phyloP scores from a whole-genome alignment of 2,329 filamentous ascomycete species.

The Trichoderma pleuroti region DNA sequence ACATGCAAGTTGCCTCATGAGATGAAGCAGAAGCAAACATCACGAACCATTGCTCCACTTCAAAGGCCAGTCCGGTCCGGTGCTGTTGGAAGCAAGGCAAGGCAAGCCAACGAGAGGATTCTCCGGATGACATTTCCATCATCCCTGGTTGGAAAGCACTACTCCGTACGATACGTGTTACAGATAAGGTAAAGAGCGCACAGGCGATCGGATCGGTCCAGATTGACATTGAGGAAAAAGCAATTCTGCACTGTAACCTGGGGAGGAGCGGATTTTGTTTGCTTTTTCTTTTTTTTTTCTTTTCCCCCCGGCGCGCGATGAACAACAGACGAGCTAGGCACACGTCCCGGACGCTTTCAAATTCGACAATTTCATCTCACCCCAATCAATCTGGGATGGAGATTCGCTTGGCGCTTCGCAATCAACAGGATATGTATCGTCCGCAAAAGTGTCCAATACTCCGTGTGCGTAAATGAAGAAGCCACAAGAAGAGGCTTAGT shows the following conservation, averaged over 20 bases:
- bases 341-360: neutral
- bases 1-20: neutral
- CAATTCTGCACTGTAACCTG: neutral
- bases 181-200: slow-evolving; percentile 14
- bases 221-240: slow-evolving; percentile 3
- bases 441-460: neutral
- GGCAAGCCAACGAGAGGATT: neutral
- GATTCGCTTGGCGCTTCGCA: neutral
- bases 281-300: neutral
- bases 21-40: neutral
- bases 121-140: neutral
- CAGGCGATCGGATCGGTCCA: slow-evolving; percentile 13
- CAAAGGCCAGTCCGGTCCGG: neutral
- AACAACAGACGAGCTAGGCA: neutral
- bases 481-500: neutral
- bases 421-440: neutral
- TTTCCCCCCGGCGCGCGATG: neutral
- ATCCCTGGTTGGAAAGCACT: neutral
- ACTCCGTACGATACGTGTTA: neutral
- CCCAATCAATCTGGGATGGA: neutral
- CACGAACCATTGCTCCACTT: neutral
- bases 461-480: neutral
- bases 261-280: neutral
- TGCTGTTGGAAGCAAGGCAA: neutral
- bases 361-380: neutral